Evolutionary conservation across 148 eudicot genomes (phyloP), one percentile per base, ranked within the genome.

Genomic region (Rhododendron williamsianum): DNA sequence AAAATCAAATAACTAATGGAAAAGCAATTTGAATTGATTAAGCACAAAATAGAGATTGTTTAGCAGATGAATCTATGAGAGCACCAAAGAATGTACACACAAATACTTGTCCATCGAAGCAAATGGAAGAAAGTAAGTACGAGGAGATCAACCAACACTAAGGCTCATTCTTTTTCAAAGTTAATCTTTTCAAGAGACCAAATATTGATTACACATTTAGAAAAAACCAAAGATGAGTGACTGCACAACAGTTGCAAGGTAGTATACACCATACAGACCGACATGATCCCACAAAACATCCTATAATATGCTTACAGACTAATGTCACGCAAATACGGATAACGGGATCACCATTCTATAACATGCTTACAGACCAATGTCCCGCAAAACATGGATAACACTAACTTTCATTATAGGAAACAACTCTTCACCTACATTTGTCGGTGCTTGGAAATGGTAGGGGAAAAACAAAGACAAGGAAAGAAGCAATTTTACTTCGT

Each of bases 111-210:
- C 1, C 25, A 73, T 33, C 12, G 43, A 84, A 77, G 63, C 58
- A 85, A 65, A 41, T 78, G 63, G 30, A 76, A 84, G 86, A 27
- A 13, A 65, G 65, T 19, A 43, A 71, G 67, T 52, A 78, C 6
- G 6, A 41, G 52, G 74, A 67, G 6, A 27, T 43, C 38, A 45
- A 54, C 45, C 9, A 80, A n/a, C 18, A 27, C n/a, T 49, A 79
- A 49, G 81, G 60, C 60, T 45, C 27, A n/a, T 38, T 43, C 21
- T 18, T 76, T 43, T 19, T 7, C 19, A 43, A 19, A 76, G 45
- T 76, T 38, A 16, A 78, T 9, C 15, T n/a, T 65, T 65, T 58
- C 65, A 30, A 11, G 73, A 25, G 19, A 27, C 36, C 4, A 27
- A 69, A 25, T 10, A 69, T 27, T 69, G 36, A 63, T 9, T 41